phyloP scores from a whole-genome alignment of 2,329 filamentous ascomycete genomes.

The Rugonectria rugulosa region DNA sequence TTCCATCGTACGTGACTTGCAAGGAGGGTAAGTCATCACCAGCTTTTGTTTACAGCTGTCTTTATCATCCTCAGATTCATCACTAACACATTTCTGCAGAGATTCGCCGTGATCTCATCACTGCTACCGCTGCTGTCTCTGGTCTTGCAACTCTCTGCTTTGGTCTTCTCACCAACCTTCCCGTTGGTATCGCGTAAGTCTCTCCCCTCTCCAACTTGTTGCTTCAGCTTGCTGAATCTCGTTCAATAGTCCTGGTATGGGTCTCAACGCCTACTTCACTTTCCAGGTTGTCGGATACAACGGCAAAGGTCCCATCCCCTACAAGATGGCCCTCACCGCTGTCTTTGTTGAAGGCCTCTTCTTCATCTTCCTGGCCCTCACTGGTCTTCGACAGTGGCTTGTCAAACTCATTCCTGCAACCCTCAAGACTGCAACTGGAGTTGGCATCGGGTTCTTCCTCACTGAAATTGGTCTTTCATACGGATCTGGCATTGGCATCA shows the following conservation, averaged over 20 bases:
- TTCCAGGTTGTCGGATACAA: slow-evolving; percentile 71
- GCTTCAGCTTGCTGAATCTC: slow-evolving; percentile 9
- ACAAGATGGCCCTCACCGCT: slow-evolving; percentile 67
- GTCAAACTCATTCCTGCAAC: slow-evolving; percentile 70
- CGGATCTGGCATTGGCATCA: slow-evolving; percentile 80
- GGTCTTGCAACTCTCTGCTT: slow-evolving; percentile 79
- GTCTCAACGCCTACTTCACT: slow-evolving; percentile 72
- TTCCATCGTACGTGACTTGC: slow-evolving; percentile 53
- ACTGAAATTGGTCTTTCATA: slow-evolving; percentile 76
- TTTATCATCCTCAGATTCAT: background rate
- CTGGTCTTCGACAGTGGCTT: slow-evolving; percentile 77
- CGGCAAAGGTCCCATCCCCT: slow-evolving; percentile 63
- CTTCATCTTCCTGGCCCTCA: slow-evolving; percentile 69
- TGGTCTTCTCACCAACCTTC: slow-evolving; percentile 82
- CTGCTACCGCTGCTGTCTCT: slow-evolving; percentile 81
- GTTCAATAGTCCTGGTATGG: slow-evolving; percentile 66
- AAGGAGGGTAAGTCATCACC: slow-evolving; percentile 51
- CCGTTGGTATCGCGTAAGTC: slow-evolving; percentile 53
- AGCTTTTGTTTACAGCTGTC: background rate
- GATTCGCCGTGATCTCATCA: slow-evolving; percentile 80
- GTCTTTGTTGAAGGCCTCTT: slow-evolving; percentile 72
- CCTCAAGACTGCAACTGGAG: slow-evolving; percentile 71
- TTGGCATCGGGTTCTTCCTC: slow-evolving; percentile 70
- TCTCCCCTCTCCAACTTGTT: background rate
- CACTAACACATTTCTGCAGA: slow-evolving; percentile 41